phyloP scores from a whole-genome alignment of 139 green algal genomes.

The Chlorella vulgaris region DNA sequence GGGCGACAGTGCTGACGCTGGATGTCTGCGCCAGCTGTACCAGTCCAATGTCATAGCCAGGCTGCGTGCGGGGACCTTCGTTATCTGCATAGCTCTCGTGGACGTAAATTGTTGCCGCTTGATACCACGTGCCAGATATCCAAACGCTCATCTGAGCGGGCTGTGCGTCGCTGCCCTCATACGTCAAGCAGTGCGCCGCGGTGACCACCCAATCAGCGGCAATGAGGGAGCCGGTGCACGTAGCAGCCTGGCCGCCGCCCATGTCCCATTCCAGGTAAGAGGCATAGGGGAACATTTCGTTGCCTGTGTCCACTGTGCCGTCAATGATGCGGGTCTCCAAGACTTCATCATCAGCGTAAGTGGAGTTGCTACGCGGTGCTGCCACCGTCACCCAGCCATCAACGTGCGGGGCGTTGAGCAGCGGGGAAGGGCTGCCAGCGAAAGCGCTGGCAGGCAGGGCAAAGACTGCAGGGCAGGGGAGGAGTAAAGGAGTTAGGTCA shows the following conservation, averaged over 20 bases:
- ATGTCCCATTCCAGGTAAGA: not conserved
- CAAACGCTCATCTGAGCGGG: not conserved
- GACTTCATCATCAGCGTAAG: not conserved
- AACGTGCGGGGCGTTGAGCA: not conserved
- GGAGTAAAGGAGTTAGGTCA: not conserved
- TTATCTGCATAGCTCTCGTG: not conserved
- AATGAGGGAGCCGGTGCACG: constrained; percentile 4
- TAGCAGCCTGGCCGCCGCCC: no score
- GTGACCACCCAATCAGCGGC: not conserved
- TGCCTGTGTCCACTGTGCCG: not conserved
- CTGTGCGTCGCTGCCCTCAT: not conserved
- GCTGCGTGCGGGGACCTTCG: not conserved
- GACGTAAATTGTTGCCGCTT: not conserved
- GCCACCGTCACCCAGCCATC: not conserved
- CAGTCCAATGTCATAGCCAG: not conserved
- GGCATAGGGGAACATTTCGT: not conserved
- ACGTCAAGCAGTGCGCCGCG: not conserved
- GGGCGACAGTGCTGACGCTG: not conserved
- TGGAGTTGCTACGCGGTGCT: not conserved
- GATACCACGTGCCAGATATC: not conserved
- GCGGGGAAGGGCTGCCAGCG: not conserved
- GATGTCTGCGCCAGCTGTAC: not conserved
- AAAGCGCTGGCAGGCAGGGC: not conserved
- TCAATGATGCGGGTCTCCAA: not conserved
- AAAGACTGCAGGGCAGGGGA: not conserved